Base-by-base conservation (phyloP, 208 protist species). In the Leishmania tropica region DNA sequence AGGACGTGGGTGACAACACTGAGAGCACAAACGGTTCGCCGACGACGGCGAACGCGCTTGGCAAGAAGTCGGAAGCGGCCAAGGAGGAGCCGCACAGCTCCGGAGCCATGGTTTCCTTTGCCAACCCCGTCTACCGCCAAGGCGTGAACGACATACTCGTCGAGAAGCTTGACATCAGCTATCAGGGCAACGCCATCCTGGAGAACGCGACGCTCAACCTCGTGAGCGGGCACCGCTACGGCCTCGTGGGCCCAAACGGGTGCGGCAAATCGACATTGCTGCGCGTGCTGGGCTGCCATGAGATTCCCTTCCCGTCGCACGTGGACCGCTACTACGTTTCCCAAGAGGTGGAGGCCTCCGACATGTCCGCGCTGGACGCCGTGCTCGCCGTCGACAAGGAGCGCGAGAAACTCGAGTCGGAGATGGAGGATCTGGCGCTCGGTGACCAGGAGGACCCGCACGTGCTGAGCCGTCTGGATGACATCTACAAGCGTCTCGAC, bases 281-380 rank as follows among this genome's bases (percentile, higher is more conserved):
- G 81, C 87, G 90, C 21, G 92, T 93, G 42, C 87, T 99, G 17
- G 96, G 92, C 40, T 97, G 56, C 79, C 85, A 94, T 75, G 93
- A 95, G 75, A 98, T 99, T 64, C 93, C 91, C 5, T 98, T 99
- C 67, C 98, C 99, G 1, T 89, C 92, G 35, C 92, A 99, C 89
- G 90, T 99, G 1, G 89, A 99, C 77, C 95, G 99, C 56, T 96
- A 99, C 87, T 99, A 99, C 88, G 95, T 99, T 37, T 98, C 99
- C 67, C 98, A 99, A 79, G 99, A 99, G 87, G 99, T 99, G 53
- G 95, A 88, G 45, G 89, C 95, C 37, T 93, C 87, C 13, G 94
- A 98, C 74, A 90, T 92, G 86, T 86, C 87, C 40, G 94, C 93
- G n/a, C 83, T 98, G 24, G 93, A 98, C 10, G 90, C 90, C 17